A percentile compares a stretch with the other conserved stretches of the same genome.
Conservation (phyloP, 345 rosid genomes). For the Sonneratia alba region DNA sequence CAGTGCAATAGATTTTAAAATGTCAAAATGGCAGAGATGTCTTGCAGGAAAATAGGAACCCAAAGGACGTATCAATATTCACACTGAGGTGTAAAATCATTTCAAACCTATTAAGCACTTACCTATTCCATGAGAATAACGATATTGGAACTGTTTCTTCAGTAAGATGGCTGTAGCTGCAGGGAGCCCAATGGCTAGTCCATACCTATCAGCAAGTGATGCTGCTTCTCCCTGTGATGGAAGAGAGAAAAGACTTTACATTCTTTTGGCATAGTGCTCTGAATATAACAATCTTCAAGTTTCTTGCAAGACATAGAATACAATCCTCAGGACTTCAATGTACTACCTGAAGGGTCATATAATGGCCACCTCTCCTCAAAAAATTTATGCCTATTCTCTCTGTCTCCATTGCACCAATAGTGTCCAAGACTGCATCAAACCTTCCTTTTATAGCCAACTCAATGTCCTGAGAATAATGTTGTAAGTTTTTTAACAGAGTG, state of each 20-base stretch:
- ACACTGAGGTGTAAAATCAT: not conserved
- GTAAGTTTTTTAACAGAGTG: not conserved
- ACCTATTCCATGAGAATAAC: slow-evolving; percentile 88
- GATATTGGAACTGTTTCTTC: slow-evolving; percentile 67
- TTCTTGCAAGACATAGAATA: not conserved
- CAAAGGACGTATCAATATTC: too few relatives aligned
- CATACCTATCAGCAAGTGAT: slow-evolving; percentile 71
- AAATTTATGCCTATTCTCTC: slow-evolving; percentile 69
- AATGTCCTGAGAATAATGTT: slow-evolving; percentile 43
- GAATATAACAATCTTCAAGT: not conserved
- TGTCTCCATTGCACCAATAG: slow-evolving; percentile 83
- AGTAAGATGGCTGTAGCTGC: slow-evolving; percentile 56
- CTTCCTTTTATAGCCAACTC: slow-evolving; percentile 72
- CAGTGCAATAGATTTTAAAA: not conserved
- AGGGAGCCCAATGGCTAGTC: slow-evolving; percentile 76
- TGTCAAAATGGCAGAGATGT: not conserved
- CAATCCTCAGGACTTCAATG: slow-evolving; percentile 1
- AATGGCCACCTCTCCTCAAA: slow-evolving; percentile 77
- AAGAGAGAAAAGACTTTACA: slow-evolving; percentile 4
- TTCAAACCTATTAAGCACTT: slow-evolving; percentile 1
- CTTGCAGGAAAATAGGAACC: not conserved
- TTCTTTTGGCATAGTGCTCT: not conserved
- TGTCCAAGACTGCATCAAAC: slow-evolving; percentile 90
- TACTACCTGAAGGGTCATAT: slow-evolving; percentile 88
- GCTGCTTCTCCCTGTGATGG: slow-evolving; percentile 79